Evolutionary conservation across 2,329 filamentous ascomycete species (phyloP), one percentile per base, ranked within the genome.

Genomic region (Phialophora chinensis): DNA sequence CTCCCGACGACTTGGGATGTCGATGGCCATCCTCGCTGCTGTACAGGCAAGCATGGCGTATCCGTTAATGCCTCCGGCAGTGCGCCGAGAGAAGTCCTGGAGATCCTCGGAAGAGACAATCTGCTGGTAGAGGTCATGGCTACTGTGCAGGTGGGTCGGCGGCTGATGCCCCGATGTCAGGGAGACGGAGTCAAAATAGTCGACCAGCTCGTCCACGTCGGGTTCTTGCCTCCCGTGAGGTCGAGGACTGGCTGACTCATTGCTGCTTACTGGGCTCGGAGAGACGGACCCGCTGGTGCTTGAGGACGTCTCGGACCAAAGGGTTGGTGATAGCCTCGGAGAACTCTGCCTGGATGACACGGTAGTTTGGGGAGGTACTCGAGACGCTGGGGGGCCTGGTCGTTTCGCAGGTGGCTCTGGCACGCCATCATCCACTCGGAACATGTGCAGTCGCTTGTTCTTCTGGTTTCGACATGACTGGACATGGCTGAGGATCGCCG

Each of bases 401-500:
- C 53, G 25, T 35, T 55, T 35, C 17, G 55, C 14, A 17, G 27
- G 20, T n/a, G 53, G 35, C 25, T 47, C 60, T 10, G 60, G 42
- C 27, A 52, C 31, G 29, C 38, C 42, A 6, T 62, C 60, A 27
- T 52, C 49, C 14, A 62, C 42, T 11, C 60, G 31, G 38, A 62
- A 62, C 60, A 62, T 62, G 38, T 62, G 60, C 38, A 62, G 17
- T 20, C 55, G 60, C 52, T 62, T 62, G 60, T 62, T 62, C 60
- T 62, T 62, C 52, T 62, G 60, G 52, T 62, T 62, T 49, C 60
- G 60, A 49, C 60, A 62, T n/a, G 60, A 62, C 49, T 66, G 65
- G 5, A 66, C 65, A 47, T 66, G 65, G 60, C 65, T 66, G 31
- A 63, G 61, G 60, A 66, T 66, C 27, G 53, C 55, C 23, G 65